These are phyloP conservation scores for Glycine latifolia DNA, from an alignment of 306 rosid species.

Conservation along the genomic window DNA sequence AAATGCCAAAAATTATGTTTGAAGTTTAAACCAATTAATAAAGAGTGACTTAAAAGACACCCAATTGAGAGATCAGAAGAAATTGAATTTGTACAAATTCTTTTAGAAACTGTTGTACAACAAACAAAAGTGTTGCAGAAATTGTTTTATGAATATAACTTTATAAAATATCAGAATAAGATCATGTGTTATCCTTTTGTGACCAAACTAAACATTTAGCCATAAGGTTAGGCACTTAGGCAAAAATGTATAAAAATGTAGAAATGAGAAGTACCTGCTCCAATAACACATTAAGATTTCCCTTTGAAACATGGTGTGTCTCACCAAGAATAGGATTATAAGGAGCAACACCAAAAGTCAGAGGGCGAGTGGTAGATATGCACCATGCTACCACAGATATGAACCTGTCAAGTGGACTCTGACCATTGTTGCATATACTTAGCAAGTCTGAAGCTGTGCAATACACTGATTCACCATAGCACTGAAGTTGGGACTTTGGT, in stretches of 20 bases:
- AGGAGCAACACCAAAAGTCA: constrained; percentile 77
- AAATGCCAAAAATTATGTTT: neutral
- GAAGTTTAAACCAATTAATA: neutral
- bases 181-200: too few relatives aligned
- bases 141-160: neutral
- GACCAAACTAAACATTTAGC: too few relatives aligned
- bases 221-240: too few relatives aligned
- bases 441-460: constrained; percentile 64
- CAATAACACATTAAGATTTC: constrained; percentile 68
- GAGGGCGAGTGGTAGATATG: constrained; percentile 79
- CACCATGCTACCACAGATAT: constrained; percentile 75
- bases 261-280: constrained; percentile 72
- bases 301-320: constrained; percentile 89
- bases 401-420: constrained; percentile 70
- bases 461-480: constrained; percentile 81
- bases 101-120: neutral
- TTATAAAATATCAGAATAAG: too few relatives aligned
- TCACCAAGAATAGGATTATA: constrained; percentile 95
- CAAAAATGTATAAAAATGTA: neutral
- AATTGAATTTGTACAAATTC: neutral
- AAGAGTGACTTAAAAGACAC: neutral
- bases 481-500: constrained; percentile 95
- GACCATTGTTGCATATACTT: constrained; percentile 63
- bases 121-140: neutral
- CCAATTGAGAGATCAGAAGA: neutral